phyloP scores from a whole-genome alignment of 2,329 filamentous ascomycete genomes.

The Colletotrichum sp. region DNA sequence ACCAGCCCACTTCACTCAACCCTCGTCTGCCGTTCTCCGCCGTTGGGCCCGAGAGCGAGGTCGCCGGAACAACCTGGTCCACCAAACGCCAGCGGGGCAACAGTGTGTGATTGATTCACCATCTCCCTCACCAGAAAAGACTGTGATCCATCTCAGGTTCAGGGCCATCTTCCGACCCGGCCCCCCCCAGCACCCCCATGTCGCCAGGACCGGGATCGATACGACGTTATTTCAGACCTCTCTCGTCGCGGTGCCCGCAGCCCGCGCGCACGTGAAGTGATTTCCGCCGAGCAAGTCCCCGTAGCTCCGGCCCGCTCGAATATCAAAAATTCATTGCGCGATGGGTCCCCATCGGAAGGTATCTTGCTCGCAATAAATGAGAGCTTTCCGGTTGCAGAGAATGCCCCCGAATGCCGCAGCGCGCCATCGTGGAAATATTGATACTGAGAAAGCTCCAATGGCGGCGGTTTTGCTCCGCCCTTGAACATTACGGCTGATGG shows the following conservation, averaged over 20 bases:
- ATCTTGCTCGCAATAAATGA: background rate
- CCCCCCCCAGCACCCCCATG: background rate
- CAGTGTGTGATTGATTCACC: background rate
- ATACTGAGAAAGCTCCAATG: background rate
- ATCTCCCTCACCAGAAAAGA: background rate
- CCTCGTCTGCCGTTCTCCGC: constrained; percentile 2
- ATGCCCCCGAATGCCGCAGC: background rate
- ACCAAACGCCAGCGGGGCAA: background rate
- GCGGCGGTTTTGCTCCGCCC: background rate
- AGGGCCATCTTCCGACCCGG: background rate
- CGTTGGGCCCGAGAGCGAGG: background rate
- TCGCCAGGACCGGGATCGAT: background rate
- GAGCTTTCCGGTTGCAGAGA: background rate
- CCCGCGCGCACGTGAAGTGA: background rate
- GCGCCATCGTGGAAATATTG: background rate
- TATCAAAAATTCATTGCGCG: background rate
- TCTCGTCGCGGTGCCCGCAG: background rate
- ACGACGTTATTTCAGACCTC: background rate
- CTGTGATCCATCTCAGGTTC: background rate
- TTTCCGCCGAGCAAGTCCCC: background rate
- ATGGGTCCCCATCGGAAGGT: background rate
- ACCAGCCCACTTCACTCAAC: background rate
- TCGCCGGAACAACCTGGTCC: background rate
- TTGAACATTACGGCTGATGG: background rate
- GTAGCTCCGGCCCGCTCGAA: background rate